Conservation (phyloP, 768 basidiomycete species). For the Mycena epipterygia region DNA sequence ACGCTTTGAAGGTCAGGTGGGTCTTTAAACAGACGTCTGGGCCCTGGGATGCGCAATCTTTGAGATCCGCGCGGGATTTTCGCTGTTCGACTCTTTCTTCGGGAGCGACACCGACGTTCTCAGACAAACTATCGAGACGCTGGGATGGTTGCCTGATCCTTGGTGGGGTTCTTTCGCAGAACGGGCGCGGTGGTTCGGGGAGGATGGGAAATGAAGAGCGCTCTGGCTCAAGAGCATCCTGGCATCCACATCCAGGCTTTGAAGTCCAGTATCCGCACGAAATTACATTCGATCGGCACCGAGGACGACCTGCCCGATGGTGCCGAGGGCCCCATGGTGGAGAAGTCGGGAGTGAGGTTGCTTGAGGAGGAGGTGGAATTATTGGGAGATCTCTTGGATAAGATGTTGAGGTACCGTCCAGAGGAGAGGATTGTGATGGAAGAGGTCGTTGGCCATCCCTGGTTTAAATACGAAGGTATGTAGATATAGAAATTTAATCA, state of each 20-base stretch:
- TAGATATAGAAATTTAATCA: no score
- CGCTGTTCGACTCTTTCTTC: conserved; percentile 57
- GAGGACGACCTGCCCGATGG: conserved; percentile 40
- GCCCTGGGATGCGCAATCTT: conserved; percentile 57
- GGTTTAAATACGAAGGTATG: conserved; percentile 45
- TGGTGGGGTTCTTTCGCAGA: conserved; percentile 54
- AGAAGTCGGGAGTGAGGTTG: conserved; percentile 43
- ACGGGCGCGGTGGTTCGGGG: conserved; percentile 52
- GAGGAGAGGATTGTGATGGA: conserved; percentile 55
- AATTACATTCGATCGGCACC: conserved; percentile 46
- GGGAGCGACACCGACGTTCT: conserved; percentile 46
- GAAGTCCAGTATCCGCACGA: conserved; percentile 45
- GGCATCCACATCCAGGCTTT: conserved; percentile 41
- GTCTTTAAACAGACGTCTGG: conserved; percentile 55
- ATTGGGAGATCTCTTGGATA: conserved; percentile 54
- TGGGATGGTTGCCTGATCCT: conserved; percentile 57
- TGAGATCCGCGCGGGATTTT: conserved; percentile 55
- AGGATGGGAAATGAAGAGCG: conserved; percentile 48
- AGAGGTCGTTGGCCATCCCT: conserved; percentile 52
- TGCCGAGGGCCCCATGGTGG: conserved; percentile 52
- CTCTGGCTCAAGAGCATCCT: conserved; percentile 39
- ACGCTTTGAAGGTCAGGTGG: conserved; percentile 46
- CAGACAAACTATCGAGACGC: conserved; percentile 50
- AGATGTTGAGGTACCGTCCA: conserved; percentile 56
- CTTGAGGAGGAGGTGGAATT: conserved; percentile 49